phyloP scores from a whole-genome alignment of 805 yeast genomes.

The Phaffomyces opuntiae region DNA sequence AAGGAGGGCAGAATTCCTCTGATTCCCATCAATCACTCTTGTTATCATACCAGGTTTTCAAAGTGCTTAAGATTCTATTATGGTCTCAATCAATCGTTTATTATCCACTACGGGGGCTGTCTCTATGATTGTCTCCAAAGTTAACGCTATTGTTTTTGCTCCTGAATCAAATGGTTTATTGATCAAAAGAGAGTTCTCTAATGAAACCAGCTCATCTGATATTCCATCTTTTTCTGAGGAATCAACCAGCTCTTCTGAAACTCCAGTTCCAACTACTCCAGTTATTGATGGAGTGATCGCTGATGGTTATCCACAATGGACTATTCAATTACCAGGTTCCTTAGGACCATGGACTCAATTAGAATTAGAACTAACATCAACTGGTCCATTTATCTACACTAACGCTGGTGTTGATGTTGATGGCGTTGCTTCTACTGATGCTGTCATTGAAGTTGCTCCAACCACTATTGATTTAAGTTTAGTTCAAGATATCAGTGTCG shows the following conservation, averaged over 20 bases:
- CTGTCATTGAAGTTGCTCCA: background rate
- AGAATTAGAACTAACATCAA: background rate
- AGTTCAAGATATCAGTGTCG: slow-evolving; percentile 10
- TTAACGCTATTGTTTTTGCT: background rate
- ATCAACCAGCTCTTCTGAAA: background rate
- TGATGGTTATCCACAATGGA: background rate
- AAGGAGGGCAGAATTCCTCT: background rate
- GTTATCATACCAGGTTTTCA: background rate
- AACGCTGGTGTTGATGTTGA: slow-evolving; percentile 4
- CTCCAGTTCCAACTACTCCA: background rate
- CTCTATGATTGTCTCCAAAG: background rate
- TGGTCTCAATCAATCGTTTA: slow-evolving; percentile 13
- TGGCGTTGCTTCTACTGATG: slow-evolving; percentile 2
- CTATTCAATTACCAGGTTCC: slow-evolving; percentile 1
- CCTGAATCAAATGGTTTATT: too few relatives aligned
- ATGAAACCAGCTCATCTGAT: background rate
- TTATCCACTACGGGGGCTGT: slow-evolving; percentile 5
- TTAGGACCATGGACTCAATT: slow-evolving; percentile 2
- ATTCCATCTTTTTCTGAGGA: slow-evolving; percentile 6
- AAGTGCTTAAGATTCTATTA: background rate
- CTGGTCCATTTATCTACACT: background rate
- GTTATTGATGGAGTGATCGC: background rate
- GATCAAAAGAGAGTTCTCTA: too few relatives aligned
- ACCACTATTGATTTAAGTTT: background rate
- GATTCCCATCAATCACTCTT: background rate